Percentiles rank a stretch among this genome's conserved stretches.
phyloP scores from a whole-genome alignment of 2,329 filamentous ascomycete species.

The Exserohilum rostratum region DNA sequence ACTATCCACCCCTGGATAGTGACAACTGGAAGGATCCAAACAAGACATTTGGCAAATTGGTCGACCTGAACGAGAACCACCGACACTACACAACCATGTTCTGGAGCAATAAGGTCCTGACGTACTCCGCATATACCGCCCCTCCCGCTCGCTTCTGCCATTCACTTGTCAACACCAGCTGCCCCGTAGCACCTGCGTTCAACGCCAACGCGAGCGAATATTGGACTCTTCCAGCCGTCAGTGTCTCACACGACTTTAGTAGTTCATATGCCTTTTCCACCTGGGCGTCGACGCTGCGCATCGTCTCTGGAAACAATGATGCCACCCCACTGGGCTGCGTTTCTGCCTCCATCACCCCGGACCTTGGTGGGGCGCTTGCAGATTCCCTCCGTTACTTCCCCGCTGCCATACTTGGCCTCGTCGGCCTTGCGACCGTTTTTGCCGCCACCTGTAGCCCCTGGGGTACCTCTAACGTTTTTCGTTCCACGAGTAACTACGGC shows the following conservation, averaged over 20 bases:
- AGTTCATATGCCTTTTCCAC: slow-evolving; percentile 89
- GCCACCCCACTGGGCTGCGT: slow-evolving; percentile 77
- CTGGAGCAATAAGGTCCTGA: slow-evolving; percentile 73
- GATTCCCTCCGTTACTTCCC: slow-evolving; percentile 77
- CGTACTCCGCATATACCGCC: slow-evolving; percentile 71
- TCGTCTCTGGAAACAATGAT: slow-evolving; percentile 74
- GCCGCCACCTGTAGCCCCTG: slow-evolving; percentile 91
- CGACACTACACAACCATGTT: slow-evolving; percentile 75
- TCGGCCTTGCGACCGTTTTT: slow-evolving; percentile 80
- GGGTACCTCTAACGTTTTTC: slow-evolving; percentile 88
- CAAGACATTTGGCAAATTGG: slow-evolving; percentile 76
- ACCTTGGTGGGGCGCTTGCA: slow-evolving; percentile 72
- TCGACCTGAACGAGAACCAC: slow-evolving; percentile 63
- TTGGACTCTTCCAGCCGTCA: slow-evolving; percentile 71
- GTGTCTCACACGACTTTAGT: slow-evolving; percentile 73
- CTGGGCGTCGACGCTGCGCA: slow-evolving; percentile 72
- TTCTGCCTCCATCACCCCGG: slow-evolving; percentile 81
- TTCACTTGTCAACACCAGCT: slow-evolving; percentile 57
- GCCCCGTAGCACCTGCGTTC: slow-evolving; percentile 79
- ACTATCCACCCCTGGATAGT: slow-evolving; percentile 66
- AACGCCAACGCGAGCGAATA: slow-evolving; percentile 60
- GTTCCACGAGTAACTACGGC: slow-evolving; percentile 98
- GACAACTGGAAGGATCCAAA: slow-evolving; percentile 66
- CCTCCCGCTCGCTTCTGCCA: slow-evolving; percentile 68
- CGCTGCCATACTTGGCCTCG: slow-evolving; percentile 75